Evolutionary conservation across 2,329 filamentous ascomycete species (phyloP).

Genomic region (Fusarium siculi): DNA sequence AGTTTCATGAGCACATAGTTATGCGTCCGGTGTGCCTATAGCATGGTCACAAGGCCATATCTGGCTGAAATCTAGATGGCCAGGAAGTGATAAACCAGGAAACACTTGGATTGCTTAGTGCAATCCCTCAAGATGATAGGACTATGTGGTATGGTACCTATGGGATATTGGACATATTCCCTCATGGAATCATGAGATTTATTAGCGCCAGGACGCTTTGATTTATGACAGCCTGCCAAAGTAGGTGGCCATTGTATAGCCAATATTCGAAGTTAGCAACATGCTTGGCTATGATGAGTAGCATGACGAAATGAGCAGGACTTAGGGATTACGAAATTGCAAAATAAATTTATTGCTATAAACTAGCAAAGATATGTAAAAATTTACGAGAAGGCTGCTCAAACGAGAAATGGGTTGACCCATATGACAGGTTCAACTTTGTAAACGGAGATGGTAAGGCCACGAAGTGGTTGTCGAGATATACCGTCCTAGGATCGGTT

Average conservation of each 20-base stretch:
- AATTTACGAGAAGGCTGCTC: not conserved
- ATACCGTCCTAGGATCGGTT: not conserved
- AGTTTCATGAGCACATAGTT: constrained; percentile 40
- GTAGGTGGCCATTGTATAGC: not conserved
- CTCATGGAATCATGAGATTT: not conserved
- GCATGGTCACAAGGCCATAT: not conserved
- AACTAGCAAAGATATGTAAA: not conserved
- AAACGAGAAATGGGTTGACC: not conserved
- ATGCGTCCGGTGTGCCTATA: not conserved
- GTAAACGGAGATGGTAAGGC: not conserved
- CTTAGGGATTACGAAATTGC: not conserved
- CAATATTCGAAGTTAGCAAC: not conserved
- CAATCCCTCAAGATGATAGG: not conserved
- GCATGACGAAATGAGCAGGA: not conserved
- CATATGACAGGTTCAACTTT: not conserved
- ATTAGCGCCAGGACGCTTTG: not conserved
- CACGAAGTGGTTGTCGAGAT: not conserved
- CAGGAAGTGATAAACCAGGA: not conserved
- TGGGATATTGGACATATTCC: not conserved
- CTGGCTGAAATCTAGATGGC: not conserved
- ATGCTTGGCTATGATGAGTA: not conserved
- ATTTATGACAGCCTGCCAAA: not conserved
- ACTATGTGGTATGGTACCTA: not conserved
- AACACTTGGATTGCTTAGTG: not conserved
- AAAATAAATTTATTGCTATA: not conserved